Conservation (phyloP, 2,329 filamentous ascomycete genomes). For the Colletotrichum horii region DNA sequence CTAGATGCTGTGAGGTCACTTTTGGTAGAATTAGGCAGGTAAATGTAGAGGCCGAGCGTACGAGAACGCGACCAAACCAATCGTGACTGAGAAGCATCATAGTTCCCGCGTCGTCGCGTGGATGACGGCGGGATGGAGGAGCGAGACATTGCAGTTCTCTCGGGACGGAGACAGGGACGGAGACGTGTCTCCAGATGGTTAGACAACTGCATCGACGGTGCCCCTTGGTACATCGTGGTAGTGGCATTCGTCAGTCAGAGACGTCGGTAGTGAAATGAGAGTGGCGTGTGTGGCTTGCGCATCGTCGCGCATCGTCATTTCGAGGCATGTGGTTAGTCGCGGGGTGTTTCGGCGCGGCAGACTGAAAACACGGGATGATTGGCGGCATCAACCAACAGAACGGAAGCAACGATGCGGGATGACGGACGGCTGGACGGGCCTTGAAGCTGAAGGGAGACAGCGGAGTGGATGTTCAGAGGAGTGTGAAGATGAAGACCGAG, state of each 20-base stretch:
- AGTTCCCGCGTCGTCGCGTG: neutral
- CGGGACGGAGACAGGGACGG: neutral
- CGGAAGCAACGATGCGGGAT: neutral
- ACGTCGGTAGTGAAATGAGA: neutral
- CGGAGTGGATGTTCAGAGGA: neutral
- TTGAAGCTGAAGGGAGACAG: neutral
- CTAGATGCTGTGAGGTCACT: neutral
- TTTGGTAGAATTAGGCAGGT: neutral
- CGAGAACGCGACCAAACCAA: neutral
- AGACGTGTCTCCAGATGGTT: neutral
- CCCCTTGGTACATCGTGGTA: neutral
- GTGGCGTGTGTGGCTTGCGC: slow-evolving; percentile 18
- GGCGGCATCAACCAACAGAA: neutral
- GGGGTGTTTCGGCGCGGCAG: neutral
- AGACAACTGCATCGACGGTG: neutral
- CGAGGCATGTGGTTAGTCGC: neutral
- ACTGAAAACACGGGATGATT: neutral
- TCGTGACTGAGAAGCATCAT: neutral
- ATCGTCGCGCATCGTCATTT: slow-evolving; percentile 17
- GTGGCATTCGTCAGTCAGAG: too few relatives aligned
- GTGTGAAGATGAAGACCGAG: neutral
- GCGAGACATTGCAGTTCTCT: neutral
- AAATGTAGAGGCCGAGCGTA: neutral
- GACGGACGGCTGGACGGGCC: neutral
- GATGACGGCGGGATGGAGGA: neutral